These are phyloP conservation scores for Rhizopus delemar DNA, from an alignment of 371 early-diverging fungal species.

Conservation along the genomic window DNA sequence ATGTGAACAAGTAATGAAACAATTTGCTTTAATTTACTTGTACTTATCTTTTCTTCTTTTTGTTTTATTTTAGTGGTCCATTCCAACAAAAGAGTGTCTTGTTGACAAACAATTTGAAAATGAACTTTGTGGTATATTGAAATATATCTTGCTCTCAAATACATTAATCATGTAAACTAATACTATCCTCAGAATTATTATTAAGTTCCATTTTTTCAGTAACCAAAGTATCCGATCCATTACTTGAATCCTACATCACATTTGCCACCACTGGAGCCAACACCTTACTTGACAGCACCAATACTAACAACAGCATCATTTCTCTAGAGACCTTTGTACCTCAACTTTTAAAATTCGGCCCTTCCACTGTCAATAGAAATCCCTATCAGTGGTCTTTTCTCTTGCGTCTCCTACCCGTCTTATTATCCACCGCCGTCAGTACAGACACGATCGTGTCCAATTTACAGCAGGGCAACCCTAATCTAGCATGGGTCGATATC, in stretches of 20 bases:
- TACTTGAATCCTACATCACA: constrained; percentile 43
- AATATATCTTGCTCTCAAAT: neutral
- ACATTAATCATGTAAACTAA: constrained; percentile 1
- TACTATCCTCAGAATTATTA: constrained; percentile 28
- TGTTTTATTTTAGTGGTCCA: constrained; percentile 34
- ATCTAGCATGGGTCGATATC: constrained; percentile 25
- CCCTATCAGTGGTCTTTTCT: constrained; percentile 44
- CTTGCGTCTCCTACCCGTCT: constrained; percentile 24
- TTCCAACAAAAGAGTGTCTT: constrained; percentile 40
- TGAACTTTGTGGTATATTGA: constrained; percentile 36
- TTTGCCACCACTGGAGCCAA: constrained; percentile 28
- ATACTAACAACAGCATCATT: constrained; percentile 10
- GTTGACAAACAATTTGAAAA: constrained; percentile 17
- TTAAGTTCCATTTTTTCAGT: constrained; percentile 38
- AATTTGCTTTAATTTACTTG: neutral
- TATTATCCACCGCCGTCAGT: constrained; percentile 19
- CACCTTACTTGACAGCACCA: neutral
- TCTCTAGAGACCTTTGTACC: constrained; percentile 16
- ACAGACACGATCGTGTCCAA: constrained; percentile 28
- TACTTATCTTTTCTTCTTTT: neutral
- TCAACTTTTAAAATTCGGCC: constrained; percentile 22
- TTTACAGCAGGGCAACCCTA: constrained; percentile 17
- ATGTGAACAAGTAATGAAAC: constrained; percentile 22
- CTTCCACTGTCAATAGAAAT: constrained; percentile 24
- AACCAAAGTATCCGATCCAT: constrained; percentile 31